Conservation (phyloP, 371 early-diverging fungal species). For the Actinomucor elegans region DNA sequence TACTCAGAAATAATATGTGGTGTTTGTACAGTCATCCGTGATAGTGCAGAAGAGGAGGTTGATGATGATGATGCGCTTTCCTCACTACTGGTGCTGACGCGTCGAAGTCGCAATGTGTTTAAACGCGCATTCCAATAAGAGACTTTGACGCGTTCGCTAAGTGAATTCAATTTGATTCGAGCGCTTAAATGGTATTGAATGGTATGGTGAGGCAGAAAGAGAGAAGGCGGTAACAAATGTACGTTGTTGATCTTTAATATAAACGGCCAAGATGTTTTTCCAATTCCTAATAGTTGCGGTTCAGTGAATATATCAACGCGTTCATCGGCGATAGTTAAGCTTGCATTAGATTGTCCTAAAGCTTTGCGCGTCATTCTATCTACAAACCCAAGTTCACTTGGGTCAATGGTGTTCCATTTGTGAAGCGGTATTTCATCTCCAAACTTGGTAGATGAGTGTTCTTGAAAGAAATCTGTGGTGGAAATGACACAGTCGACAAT, state of each 20-base stretch:
- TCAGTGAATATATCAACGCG: not conserved
- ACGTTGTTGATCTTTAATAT: slow-evolving; percentile 16
- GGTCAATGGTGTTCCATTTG: slow-evolving; percentile 9
- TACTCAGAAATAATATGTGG: too few relatives aligned
- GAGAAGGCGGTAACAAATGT: slow-evolving; percentile 24
- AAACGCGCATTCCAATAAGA: slow-evolving; percentile 23
- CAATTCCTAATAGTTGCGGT: slow-evolving; percentile 10
- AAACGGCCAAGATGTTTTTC: slow-evolving; percentile 28
- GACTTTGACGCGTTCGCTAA: slow-evolving; percentile 26
- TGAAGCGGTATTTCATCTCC: slow-evolving; percentile 12
- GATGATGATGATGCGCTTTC: not conserved
- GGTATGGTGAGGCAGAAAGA: slow-evolving; percentile 27
- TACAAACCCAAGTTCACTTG: not conserved
- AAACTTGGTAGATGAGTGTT: not conserved
- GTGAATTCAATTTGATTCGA: slow-evolving; percentile 22
- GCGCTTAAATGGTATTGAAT: slow-evolving; percentile 28
- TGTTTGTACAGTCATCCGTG: not conserved
- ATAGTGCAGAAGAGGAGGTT: not conserved
- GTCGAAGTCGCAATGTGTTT: not conserved
- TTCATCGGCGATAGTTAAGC: slow-evolving; percentile 14
- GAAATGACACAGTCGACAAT: slow-evolving; percentile 24
- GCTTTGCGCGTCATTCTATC: slow-evolving; percentile 7
- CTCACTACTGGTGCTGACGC: not conserved
- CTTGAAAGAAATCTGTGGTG: slow-evolving; percentile 5
- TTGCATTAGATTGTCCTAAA: slow-evolving; percentile 7